Evolutionary conservation across 2,329 filamentous ascomycete genomes (phyloP), one percentile per base, ranked within the genome.

Genomic region (Alternaria novae-zelandiae): DNA sequence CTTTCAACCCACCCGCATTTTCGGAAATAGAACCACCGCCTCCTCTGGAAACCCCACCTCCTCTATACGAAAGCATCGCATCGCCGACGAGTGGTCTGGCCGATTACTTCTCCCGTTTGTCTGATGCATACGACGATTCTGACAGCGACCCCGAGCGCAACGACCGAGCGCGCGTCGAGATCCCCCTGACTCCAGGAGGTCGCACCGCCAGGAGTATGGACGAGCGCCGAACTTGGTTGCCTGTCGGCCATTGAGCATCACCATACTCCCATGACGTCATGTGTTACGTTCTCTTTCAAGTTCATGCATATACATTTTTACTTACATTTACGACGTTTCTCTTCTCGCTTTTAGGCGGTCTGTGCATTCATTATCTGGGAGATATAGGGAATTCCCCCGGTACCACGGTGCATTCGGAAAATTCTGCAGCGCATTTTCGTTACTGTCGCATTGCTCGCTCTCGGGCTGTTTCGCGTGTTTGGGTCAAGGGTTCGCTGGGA

Each of bases 1-100:
- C 93, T 0, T 97, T 94, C 81, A 94, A 94, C 63, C 94, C 94
- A 2, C 94, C 94, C 0, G 88, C 92, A 0, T 97, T 97, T 74
- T 90, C 96, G 65, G 93, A 93, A 6, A 91, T 96, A 57, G 86
- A 89, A 6, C 89, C 91, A 0, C 91, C 92, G 5, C 91, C 91
- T 54, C 89, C 90, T 1, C 79, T 91, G 15, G 84, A 91, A 67
- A 96, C 93, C 0, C 94, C 94, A 2, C 94, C 94, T 8, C 94
- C 94, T 1, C 89, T 91, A 61, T 97, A 97, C 77, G 92, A 95
- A 63, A 85, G 86, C 4, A 91, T 96, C 41, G 88, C 96, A 1
- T 91, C 90, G 15, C 93, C 77, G 79, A 94, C 82, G 80, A 90
- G 78, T 12, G 87, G 87, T 0, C 79, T 97, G 50, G 91, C 93